Conservation (phyloP, 75 land plant genomes). For the Sequoiadendron giganteum region DNA sequence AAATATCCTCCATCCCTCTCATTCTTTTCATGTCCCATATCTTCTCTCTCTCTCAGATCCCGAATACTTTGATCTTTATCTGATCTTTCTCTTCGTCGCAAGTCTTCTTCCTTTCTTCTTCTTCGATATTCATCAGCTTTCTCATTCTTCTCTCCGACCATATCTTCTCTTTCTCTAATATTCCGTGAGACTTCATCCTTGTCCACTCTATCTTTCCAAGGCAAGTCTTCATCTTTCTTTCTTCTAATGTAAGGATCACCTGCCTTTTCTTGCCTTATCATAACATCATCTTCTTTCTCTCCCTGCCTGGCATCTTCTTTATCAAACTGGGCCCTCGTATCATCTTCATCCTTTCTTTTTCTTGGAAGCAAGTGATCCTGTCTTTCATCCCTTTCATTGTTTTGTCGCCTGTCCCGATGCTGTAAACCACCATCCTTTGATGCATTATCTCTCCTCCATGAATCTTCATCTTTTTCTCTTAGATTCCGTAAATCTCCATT, state of each 20-base stretch:
- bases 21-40: constrained; percentile 35
- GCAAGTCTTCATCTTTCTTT: constrained; percentile 43
- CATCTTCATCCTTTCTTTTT: constrained; percentile 44
- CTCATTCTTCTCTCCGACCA: constrained; percentile 9
- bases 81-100: constrained; percentile 8
- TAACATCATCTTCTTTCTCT: constrained; percentile 38
- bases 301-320: constrained; percentile 35
- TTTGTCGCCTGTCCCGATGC: constrained; percentile 31
- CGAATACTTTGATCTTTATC: constrained; percentile 44
- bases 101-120: constrained; percentile 17
- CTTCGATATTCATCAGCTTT: constrained; percentile 38
- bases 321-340: constrained; percentile 40
- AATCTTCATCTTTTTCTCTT: constrained; percentile 37
- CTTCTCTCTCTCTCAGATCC: constrained; percentile 39
- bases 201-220: constrained; percentile 28
- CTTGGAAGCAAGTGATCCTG: constrained; percentile 35
- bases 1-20: constrained; percentile 46
- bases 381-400: constrained; percentile 39
- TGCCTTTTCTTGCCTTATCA: constrained; percentile 25
- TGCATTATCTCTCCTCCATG: constrained; percentile 29
- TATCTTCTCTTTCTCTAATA: constrained; percentile 46
- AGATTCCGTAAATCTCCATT: constrained; percentile 42
- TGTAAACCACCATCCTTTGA: constrained; percentile 40
- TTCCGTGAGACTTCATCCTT: constrained; percentile 41
- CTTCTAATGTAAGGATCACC: constrained; percentile 37